phyloP scores from a whole-genome alignment of 306 rosid genomes.

The Acmispon strigosus region DNA sequence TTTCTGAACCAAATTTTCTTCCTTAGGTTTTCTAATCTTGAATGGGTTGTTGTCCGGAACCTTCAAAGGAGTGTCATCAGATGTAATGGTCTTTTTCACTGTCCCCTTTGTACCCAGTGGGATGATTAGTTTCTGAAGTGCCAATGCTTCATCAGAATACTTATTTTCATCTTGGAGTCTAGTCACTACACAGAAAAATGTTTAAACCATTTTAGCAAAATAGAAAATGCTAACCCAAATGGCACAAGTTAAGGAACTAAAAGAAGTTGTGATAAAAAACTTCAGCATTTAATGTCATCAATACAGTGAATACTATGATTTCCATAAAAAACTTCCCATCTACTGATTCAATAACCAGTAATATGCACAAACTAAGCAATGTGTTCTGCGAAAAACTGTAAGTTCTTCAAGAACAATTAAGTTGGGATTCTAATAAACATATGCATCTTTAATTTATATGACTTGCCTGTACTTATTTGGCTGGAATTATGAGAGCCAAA shows the following conservation, averaged over 20 bases:
- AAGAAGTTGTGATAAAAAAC: no score
- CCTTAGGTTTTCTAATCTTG: conserved; percentile 45
- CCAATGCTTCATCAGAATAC: conserved; percentile 35
- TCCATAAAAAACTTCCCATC: no score
- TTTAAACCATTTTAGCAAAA: neutral
- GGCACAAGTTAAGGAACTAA: no score
- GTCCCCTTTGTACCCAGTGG: conserved; percentile 32
- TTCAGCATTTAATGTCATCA: no score
- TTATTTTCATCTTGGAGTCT: conserved; percentile 22
- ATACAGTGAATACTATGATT: no score
- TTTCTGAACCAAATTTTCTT: conserved; percentile 18
- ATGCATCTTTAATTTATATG: conserved; percentile 1
- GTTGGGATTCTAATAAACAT: neutral
- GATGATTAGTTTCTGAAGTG: conserved; percentile 54
- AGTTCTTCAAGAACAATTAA: neutral
- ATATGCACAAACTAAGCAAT: neutral
- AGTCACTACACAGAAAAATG: conserved; percentile 26
- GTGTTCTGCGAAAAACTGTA: neutral
- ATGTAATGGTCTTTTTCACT: neutral
- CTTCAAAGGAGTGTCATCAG: conserved; percentile 26
- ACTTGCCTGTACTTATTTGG: conserved; percentile 49
- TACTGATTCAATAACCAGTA: no score
- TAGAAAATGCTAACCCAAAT: no score
- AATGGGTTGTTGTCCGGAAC: conserved; percentile 81
- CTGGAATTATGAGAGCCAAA: conserved; percentile 36